These are phyloP conservation scores for Anethum foeniculum DNA, from an alignment of 140 eudicot genomes.

Conservation along the genomic window DNA sequence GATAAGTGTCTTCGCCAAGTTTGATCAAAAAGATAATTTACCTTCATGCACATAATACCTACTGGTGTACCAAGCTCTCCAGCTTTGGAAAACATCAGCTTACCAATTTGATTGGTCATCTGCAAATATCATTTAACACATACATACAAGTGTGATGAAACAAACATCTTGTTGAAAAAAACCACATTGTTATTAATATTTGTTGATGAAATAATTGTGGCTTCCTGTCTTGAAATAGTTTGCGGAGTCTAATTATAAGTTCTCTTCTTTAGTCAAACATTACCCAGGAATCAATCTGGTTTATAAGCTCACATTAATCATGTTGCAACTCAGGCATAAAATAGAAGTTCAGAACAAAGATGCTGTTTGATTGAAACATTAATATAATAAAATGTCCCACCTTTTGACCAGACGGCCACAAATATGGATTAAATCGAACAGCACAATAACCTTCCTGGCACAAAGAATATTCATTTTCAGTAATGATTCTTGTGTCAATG, in stretches of 20 bases:
- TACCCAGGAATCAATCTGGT: not conserved
- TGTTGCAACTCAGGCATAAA: not conserved
- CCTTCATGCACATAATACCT: constrained; percentile 96
- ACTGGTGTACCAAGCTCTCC: constrained; percentile 87
- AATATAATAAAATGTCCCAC: constrained; percentile 14
- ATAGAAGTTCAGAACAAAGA: not conserved
- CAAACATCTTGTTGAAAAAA: not conserved
- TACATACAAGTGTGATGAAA: no score
- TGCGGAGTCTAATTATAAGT: not conserved
- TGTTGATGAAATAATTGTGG: not conserved
- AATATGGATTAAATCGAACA: constrained; percentile 87
- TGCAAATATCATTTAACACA: constrained; percentile 16
- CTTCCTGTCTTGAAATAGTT: not conserved
- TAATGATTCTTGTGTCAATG: constrained; percentile 1
- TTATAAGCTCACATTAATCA: not conserved
- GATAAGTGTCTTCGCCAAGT: not conserved
- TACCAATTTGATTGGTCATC: constrained; percentile 92
- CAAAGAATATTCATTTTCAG: constrained; percentile 11
- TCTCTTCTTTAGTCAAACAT: not conserved
- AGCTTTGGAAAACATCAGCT: constrained; percentile 65
- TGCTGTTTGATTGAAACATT: not conserved
- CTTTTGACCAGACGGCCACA: constrained; percentile 87
- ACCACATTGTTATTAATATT: not conserved
- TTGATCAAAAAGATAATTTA: constrained; percentile 10
- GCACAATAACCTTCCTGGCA: constrained; percentile 80